Evolutionary conservation across 2,329 filamentous ascomycete species (phyloP).

Genomic region (Lasiodiplodia sp.): DNA sequence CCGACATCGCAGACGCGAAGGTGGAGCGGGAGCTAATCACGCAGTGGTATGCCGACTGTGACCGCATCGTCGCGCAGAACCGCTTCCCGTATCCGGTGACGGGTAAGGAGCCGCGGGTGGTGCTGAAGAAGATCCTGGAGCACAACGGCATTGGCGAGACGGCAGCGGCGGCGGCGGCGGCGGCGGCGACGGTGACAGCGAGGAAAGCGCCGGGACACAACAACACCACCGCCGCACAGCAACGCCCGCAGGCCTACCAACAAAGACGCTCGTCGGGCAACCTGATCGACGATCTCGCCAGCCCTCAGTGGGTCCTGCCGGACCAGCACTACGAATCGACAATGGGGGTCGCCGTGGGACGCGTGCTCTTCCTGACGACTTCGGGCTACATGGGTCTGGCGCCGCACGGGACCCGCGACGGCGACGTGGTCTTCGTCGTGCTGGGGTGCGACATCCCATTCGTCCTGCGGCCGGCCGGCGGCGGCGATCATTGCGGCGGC

Average conservation of each 20-base stretch:
- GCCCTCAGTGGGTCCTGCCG: constrained; percentile 20
- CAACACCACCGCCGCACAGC: neutral
- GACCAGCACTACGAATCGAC: constrained; percentile 20
- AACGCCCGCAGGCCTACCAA: neutral
- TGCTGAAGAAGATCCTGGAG: constrained; percentile 26
- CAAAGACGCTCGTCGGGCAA: constrained; percentile 25
- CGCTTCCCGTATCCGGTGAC: constrained; percentile 20
- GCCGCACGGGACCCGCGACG: constrained; percentile 26
- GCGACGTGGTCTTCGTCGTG: constrained; percentile 30
- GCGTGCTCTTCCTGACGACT: constrained; percentile 27
- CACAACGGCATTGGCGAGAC: constrained; percentile 13
- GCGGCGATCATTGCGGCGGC: neutral
- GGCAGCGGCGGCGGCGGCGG: neutral
- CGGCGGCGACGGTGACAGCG: neutral
- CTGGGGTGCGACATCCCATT: constrained; percentile 29
- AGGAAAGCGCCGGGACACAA: neutral
- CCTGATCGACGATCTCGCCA: constrained; percentile 30
- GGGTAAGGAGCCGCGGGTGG: constrained; percentile 4
- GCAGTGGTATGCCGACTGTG: constrained; percentile 23
- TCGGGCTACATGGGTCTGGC: constrained; percentile 29
- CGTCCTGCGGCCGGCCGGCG: constrained; percentile 20
- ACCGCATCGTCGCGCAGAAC: constrained; percentile 11
- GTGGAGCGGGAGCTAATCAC: constrained; percentile 20
- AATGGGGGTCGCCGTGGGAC: constrained; percentile 28
- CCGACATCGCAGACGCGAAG: constrained; percentile 5